Evolutionary conservation across 352 stramenopile species (phyloP).

Genomic region (Globisporangium solare): DNA sequence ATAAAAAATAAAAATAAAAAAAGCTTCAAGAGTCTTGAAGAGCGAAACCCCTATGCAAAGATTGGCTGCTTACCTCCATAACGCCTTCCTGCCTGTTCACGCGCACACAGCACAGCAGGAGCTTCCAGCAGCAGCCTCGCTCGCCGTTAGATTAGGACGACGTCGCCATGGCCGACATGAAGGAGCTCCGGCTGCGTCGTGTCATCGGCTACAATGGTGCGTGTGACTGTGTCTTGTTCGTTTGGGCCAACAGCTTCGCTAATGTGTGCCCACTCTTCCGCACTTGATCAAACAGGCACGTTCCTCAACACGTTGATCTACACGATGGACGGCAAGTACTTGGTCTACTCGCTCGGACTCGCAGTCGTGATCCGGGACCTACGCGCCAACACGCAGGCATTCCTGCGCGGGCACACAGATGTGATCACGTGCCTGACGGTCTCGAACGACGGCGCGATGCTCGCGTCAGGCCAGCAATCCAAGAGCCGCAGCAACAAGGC

Average conservation of each 20-base stretch:
- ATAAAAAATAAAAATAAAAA: too few species aligned
- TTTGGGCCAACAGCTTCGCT: conserved; percentile 1
- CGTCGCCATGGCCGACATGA: conserved; percentile 52
- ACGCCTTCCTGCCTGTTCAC: too few species aligned
- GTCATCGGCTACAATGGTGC: conserved; percentile 83
- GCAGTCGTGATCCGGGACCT: conserved; percentile 84
- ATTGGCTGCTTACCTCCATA: too few species aligned
- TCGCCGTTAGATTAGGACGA: not conserved
- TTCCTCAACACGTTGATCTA: conserved; percentile 74
- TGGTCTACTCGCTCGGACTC: conserved; percentile 85
- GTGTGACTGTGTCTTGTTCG: conserved; percentile 4
- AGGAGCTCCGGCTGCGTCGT: conserved; percentile 67
- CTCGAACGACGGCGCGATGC: conserved; percentile 85
- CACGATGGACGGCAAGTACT: conserved; percentile 71
- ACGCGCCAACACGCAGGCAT: conserved; percentile 70
- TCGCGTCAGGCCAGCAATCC: conserved; percentile 90
- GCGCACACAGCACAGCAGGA: not conserved
- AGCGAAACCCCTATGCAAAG: too few species aligned
- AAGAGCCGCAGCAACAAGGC: conserved; percentile 93
- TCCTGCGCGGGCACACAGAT: conserved; percentile 91
- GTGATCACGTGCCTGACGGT: conserved; percentile 91
- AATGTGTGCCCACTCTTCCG: not conserved
- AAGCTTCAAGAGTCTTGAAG: too few species aligned
- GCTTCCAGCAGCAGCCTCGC: not conserved
- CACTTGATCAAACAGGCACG: conserved; percentile 23